These are phyloP conservation scores for Trichoderma breve DNA, from an alignment of 2,329 filamentous ascomycete genomes.

Conservation along the genomic window DNA sequence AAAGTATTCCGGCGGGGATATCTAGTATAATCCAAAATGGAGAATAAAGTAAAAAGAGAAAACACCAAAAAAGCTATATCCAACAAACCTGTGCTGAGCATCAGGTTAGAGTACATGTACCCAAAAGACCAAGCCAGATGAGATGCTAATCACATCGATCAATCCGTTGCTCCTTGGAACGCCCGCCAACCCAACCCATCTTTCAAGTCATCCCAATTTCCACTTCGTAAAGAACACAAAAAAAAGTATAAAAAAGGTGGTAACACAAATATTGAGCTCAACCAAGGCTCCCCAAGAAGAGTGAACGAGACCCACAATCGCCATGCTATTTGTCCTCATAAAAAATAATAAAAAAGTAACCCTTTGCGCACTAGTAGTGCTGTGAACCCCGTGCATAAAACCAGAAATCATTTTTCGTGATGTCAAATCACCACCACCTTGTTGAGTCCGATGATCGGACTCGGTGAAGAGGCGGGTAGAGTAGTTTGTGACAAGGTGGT, in stretches of 20 bases:
- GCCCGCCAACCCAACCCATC: conserved; percentile 16
- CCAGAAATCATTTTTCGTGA: conserved; percentile 16
- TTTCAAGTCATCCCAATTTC: conserved; percentile 16
- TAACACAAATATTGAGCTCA: conserved; percentile 19
- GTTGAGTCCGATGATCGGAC: background rate
- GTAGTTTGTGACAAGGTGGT: background rate
- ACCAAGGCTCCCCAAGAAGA: conserved; percentile 13
- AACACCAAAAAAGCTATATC: conserved; percentile 10
- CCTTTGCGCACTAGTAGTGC: background rate
- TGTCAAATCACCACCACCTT: conserved; percentile 9
- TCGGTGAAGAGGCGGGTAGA: background rate
- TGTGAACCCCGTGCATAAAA: conserved; percentile 4
- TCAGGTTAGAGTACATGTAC: conserved; percentile 8
- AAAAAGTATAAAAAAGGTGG: conserved; percentile 6
- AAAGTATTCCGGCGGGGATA: conserved; percentile 17
- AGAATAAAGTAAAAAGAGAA: background rate
- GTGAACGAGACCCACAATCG: conserved; percentile 20
- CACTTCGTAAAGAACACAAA: background rate
- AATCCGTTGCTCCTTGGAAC: conserved; percentile 19
- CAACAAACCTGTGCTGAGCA: conserved; percentile 14
- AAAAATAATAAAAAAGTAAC: background rate
- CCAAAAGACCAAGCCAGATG: conserved; percentile 12
- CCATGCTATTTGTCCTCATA: conserved; percentile 19
- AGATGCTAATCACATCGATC: conserved; percentile 17
- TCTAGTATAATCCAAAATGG: conserved; percentile 15